phyloP scores from a whole-genome alignment of 441 rosid species.

The Kokia cookei region DNA sequence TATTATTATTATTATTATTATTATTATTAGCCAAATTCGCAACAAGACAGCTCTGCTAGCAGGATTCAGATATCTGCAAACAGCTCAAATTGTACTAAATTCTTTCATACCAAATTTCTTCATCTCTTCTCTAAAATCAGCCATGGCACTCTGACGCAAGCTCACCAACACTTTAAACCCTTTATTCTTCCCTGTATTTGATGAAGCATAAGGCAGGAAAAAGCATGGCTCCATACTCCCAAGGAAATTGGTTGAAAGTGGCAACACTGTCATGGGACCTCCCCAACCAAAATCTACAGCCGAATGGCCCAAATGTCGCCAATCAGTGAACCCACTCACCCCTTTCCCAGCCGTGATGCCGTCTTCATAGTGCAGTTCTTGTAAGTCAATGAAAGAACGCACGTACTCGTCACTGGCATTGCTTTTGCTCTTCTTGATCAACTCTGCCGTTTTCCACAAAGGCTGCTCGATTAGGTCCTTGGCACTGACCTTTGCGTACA shows the following conservation, averaged over 20 bases:
- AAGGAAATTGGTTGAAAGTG: constrained; percentile 53
- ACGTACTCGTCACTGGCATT: constrained; percentile 56
- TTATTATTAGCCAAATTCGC: neutral
- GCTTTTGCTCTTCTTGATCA: constrained; percentile 70
- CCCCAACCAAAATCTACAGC: constrained; percentile 90
- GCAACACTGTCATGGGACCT: constrained; percentile 68
- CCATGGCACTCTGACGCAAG: constrained; percentile 41
- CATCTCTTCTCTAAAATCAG: constrained; percentile 57
- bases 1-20: neutral
- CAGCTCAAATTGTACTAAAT: constrained; percentile 8
- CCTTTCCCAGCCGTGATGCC: constrained; percentile 48
- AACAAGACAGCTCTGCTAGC: neutral
- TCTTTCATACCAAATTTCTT: constrained; percentile 43
- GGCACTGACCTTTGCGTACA: constrained; percentile 51
- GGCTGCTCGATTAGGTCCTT: constrained; percentile 52
- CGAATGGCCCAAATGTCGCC: constrained; percentile 84
- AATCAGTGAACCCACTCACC: constrained; percentile 85
- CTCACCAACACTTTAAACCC: constrained; percentile 73
- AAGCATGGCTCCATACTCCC: constrained; percentile 83
- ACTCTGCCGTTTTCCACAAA: constrained; percentile 65
- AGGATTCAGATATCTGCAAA: neutral
- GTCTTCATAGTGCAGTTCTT: constrained; percentile 40
- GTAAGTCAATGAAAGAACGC: constrained; percentile 74
- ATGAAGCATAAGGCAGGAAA: constrained; percentile 67
- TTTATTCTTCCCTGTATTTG: constrained; percentile 32